Evolutionary conservation across 192 early-diverging fungal genomes (phyloP), one percentile per base, ranked within the genome.

Genomic region (Coemansia sp.): DNA sequence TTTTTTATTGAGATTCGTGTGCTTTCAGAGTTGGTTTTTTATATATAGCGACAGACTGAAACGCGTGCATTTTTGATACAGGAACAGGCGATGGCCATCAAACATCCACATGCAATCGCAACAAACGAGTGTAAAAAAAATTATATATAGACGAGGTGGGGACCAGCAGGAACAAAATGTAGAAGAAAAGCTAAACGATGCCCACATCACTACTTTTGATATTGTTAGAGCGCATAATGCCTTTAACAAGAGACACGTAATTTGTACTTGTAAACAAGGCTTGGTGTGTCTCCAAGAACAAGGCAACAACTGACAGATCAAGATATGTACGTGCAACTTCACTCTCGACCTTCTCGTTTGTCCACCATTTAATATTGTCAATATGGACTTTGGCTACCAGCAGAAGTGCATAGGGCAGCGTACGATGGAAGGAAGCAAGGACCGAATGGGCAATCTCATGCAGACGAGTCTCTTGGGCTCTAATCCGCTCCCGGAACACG

Each of bases 361-460:
- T 32, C 67, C 71, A 69, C 65, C 71, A 80, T 65, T 80, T 60
- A n/a, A 74, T 80, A 38, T 71, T 80, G 71, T 80, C 77, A 12
- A 74, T 41, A 56, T 80, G 77, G 23, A 80, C 71, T 48, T 80
- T 80, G 48, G 71, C 71, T 5, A 65, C 71, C 54, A 80, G 58
- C 52, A 80, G 49, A 14, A 80, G 64, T 3, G 77, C 67, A 31
- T 80, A 80, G 8, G 77, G 77, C 61, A 80, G 60, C 12, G 77
- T 80, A 38, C 77, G 68, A 26, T 68, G 77, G 62, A 70, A 80
- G 2, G 77, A 80, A 5, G 77, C 62, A 53, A 80, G 67, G 12
- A 74, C 77, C 24, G 77, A 80, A 10, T 64, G 55, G 0, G 71
- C 64, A 27, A 80, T 56, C 48, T 71, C 71, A 22, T 68, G 77